These are phyloP conservation scores for Lagenaria siceraria DNA, from an alignment of 306 rosid genomes.

Conservation along the genomic window DNA sequence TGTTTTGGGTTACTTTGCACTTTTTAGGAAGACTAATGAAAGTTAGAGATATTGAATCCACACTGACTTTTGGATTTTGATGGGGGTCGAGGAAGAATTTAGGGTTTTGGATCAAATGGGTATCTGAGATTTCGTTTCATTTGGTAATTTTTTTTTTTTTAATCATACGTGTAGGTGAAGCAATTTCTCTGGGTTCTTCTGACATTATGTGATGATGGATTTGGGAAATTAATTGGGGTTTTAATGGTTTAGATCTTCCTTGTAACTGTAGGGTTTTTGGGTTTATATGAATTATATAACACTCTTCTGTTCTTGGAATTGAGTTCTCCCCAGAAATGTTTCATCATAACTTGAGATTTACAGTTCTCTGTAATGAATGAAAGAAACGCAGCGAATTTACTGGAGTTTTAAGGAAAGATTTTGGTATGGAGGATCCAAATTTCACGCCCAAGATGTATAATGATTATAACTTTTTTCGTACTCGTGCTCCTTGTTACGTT, in stretches of 20 bases:
- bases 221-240: not conserved
- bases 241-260: not conserved
- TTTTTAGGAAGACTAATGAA: slow-evolving; percentile 42
- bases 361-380: not conserved
- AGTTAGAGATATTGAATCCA: not conserved
- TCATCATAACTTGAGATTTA: not conserved
- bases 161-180: not conserved
- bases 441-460: too few species aligned
- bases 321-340: not conserved
- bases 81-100: not conserved
- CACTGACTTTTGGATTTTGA: not conserved
- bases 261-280: not conserved
- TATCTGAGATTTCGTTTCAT: not conserved
- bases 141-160: not conserved
- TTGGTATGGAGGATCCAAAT: too few species aligned
- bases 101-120: not conserved
- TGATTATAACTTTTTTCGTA: too few species aligned
- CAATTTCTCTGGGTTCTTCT: not conserved
- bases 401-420: not conserved
- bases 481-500: too few species aligned
- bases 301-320: not conserved
- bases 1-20: slow-evolving; percentile 64
- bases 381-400: not conserved
- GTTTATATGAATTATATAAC: not conserved
- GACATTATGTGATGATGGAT: not conserved